A percentile compares a stretch with the other conserved stretches of the same genome.
These are phyloP conservation scores for Metahyphopichia silvanorum DNA, from an alignment of 805 yeast genomes.

Conservation along the genomic window DNA sequence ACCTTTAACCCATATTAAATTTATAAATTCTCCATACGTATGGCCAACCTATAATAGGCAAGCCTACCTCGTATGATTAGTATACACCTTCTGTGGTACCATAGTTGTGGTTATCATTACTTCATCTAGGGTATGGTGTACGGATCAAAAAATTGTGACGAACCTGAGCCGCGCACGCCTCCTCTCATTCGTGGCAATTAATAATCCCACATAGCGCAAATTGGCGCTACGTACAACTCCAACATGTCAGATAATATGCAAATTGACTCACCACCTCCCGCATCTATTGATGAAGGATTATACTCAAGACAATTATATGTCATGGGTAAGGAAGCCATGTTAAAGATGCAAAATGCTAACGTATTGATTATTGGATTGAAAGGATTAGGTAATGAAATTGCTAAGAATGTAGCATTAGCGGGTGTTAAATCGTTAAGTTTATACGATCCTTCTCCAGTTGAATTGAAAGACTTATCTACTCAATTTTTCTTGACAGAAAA, in stretches of 20 bases:
- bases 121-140: no score
- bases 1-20: no score
- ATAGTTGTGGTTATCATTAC: no score
- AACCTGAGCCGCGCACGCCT: conserved; percentile 2
- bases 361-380: conserved; percentile 87
- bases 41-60: no score
- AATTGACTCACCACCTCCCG: conserved; percentile 39
- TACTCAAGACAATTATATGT: conserved; percentile 97
- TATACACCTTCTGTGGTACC: no score
- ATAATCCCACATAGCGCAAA: no score
- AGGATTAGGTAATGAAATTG: conserved; percentile 94
- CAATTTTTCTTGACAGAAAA: conserved; percentile 76
- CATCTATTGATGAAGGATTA: conserved; percentile 81
- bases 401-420: conserved; percentile 93
- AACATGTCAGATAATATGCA: conserved; percentile 33
- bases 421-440: conserved; percentile 91
- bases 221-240: no score
- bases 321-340: conserved; percentile 96
- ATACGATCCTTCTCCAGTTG: conserved; percentile 74
- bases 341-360: conserved; percentile 90
- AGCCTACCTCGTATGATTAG: no score
- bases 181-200: neutral
- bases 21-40: no score
- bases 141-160: no score
- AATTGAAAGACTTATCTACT: conserved; percentile 72